A percentile compares a stretch with the other conserved stretches of the same genome.
phyloP scores from a whole-genome alignment of 2,329 filamentous ascomycete genomes.

The Penicillium hesseltinei region DNA sequence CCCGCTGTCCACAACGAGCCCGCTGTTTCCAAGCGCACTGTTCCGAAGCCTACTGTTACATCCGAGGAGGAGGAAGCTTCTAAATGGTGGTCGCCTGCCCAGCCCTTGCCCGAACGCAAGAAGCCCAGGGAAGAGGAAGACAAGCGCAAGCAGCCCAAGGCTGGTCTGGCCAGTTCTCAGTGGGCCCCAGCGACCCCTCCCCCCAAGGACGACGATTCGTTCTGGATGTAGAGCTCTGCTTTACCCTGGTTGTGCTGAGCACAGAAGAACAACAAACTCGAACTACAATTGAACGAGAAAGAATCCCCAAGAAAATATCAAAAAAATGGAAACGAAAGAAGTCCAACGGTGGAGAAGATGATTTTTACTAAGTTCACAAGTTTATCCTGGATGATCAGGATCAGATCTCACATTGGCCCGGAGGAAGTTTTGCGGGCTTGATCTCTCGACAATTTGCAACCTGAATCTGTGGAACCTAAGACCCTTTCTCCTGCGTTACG shows the following conservation, averaged over 20 bases:
- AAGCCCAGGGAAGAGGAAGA: neutral
- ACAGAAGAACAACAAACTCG: neutral
- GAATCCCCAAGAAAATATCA: neutral
- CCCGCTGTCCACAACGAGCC: neutral
- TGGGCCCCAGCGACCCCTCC: neutral
- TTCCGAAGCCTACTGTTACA: neutral
- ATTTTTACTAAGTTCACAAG: neutral
- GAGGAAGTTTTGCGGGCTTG: neutral
- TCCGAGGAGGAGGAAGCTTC: neutral
- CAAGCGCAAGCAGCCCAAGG: neutral
- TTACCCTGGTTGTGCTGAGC: neutral
- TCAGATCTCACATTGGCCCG: neutral
- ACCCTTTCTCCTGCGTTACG: neutral
- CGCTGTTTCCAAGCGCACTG: neutral
- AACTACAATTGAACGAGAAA: neutral
- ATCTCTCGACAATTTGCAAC: neutral
- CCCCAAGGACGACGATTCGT: neutral
- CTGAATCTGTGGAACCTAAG: neutral
- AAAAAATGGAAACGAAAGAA: constrained; percentile 6
- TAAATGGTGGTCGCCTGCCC: neutral
- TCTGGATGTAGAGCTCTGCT: neutral
- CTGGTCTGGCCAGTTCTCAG: neutral
- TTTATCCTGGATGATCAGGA: neutral
- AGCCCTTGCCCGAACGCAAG: neutral
- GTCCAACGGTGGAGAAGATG: neutral